Evolutionary conservation across 441 rosid genomes (phyloP), one percentile per base, ranked within the genome.

Genomic region (Manihot esculenta): DNA sequence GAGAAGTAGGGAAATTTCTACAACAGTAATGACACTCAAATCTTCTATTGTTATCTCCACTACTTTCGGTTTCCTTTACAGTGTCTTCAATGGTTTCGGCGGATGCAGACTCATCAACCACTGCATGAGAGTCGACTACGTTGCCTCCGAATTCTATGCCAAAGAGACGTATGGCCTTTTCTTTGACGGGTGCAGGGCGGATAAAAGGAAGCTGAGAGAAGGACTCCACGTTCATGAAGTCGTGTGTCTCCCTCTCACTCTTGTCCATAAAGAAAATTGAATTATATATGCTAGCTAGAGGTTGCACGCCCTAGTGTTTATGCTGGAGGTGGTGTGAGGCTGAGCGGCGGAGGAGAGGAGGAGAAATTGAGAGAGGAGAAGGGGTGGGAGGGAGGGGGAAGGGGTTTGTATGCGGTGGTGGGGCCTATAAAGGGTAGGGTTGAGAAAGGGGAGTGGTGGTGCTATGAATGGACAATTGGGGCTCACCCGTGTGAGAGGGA

Each of bases 21-120:
- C 84, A 85, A 68, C 98, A 94, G 58, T 94, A 94, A 81, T 94
- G 98, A 70, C 98, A 94, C 74, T 91, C 95, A 75, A 94, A 94
- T 71, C 90, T 79, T 67, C 95, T 71, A 61, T 79, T 84, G 74
- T 79, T 87, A 14, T 80, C 84, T 11, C 77, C 80, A 54, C 38
- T 73, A 54, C 38, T 73, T 17, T 77, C 81, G 33, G 41, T 69
- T 21, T 68, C 77, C 47, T 74, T 73, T 13, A 58, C 54, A 56
- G 51, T 44, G 65, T 66, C 80, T 33, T 78, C 74, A 18, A 21
- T 70, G 21, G 47, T 62, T 38, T 64, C 77, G 41, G 66, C 72
- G 0, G 71, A 74, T 9, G 83, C 79, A 15, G 74, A 56, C 35
- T 77, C 76, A 1, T 84, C 82, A 20, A 69, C 72, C 53, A 64